Evolutionary conservation across 306 rosid species (phyloP), one percentile per base, ranked within the genome.

Genomic region (Carpinus fangiana): DNA sequence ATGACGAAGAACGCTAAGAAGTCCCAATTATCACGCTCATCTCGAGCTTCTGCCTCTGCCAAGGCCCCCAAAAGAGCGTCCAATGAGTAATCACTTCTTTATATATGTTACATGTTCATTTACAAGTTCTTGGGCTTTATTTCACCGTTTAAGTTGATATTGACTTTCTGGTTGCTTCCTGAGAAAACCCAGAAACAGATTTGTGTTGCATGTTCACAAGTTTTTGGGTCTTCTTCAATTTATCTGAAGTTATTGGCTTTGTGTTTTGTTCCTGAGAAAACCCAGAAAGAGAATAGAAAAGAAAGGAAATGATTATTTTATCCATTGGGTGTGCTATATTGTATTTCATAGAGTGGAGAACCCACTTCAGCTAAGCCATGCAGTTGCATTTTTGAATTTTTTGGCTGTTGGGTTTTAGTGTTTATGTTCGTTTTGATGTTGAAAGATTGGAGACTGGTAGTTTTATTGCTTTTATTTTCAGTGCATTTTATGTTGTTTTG

Each of bases 1-100:
- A 89, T 87, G 96, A 89, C 87, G 82, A 87, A 88, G 86, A 78
- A 71, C 55, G 79, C 85, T 12, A 76, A 77, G 61, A 36, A 73
- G 67, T 82, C 92, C 50, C 76, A 1, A 48, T 65, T 50, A 43
- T 73, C 87, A 61, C 80, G 41, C 74, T 73, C 82, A 5, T 73
- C 84, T 57, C 21, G 56, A 43, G 52, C 84, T 76, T 53, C 81
- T 5, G 67, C 84, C 61, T 70, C 89, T 43, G 14, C 67, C 13
- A 20, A 54, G 41, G 13, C 43, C 76, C 52, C 88, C 12, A 34
- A 70, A 45, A 59, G 70, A 70, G 46, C 83, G 1, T 75, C 91
- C 26, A 34, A 79, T 17, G 64, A 79, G 96, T 89, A 83, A 79
- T 9, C 59, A 12, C 77, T 68, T 7, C 21, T 26, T 34, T 57